Percentiles rank a stretch among this genome's conserved stretches.
These are phyloP conservation scores for Patellifolia procumbens DNA, from an alignment of 179 eudicot species.

Conservation along the genomic window DNA sequence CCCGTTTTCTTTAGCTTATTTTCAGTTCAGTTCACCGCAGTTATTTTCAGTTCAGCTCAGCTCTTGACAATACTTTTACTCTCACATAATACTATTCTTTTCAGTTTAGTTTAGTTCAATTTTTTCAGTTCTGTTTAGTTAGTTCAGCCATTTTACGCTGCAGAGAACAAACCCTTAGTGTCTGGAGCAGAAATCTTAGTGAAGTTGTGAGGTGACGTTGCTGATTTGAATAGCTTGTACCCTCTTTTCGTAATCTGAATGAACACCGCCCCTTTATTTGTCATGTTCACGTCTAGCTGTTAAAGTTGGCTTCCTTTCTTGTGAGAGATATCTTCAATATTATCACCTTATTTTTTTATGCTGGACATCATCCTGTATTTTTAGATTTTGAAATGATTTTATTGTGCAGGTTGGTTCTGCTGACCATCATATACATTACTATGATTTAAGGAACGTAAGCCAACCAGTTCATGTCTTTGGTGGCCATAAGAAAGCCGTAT, in stretches of 20 bases:
- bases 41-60: no score
- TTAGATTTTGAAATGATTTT: neutral
- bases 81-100: no score
- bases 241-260: neutral
- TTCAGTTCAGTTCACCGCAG: no score
- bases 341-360: neutral
- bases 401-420: conserved; percentile 76
- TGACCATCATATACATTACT: conserved; percentile 72
- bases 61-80: no score
- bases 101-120: no score
- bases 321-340: neutral
- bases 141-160: no score
- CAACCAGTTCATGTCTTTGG: conserved; percentile 64
- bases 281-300: neutral
- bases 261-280: neutral
- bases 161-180: no score
- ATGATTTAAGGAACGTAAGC: conserved; percentile 62
- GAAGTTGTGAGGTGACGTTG: neutral
- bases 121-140: no score
- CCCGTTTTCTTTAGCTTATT: no score
- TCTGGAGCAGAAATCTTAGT: neutral
- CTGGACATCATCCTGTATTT: neutral
- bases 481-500: conserved; percentile 72
- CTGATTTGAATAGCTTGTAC: neutral
- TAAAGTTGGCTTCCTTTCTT: neutral